Conservation (phyloP, 1,284 basidiomycete genomes). For the Malassezia brasiliensis region DNA sequence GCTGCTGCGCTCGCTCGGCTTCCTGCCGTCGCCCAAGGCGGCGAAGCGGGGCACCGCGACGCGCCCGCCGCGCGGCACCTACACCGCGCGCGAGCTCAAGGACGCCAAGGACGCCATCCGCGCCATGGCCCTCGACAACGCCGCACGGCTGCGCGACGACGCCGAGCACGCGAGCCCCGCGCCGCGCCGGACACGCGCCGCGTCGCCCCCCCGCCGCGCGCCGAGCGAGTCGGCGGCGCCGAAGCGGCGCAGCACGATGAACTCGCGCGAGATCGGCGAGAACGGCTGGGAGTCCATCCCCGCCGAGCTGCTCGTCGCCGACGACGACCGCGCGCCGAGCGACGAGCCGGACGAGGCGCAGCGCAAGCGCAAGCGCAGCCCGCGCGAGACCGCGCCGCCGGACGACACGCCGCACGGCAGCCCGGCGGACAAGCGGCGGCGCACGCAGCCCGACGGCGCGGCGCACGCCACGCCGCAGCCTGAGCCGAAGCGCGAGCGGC, state of each 20-base stretch:
- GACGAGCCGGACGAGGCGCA: slow-evolving; percentile 19
- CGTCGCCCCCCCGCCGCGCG: not conserved
- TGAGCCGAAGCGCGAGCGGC: not conserved
- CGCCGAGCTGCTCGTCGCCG: slow-evolving; percentile 50
- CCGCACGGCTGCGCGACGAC: slow-evolving; percentile 27
- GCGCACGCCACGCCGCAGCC: not conserved
- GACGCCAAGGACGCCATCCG: slow-evolving; percentile 44
- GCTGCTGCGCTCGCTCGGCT: slow-evolving; percentile 36
- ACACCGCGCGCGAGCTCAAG: slow-evolving; percentile 29
- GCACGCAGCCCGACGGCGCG: slow-evolving; percentile 17
- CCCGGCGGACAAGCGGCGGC: slow-evolving; percentile 27
- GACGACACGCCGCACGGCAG: slow-evolving; percentile 16
- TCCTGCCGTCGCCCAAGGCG: slow-evolving; percentile 25
- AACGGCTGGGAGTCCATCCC: slow-evolving; percentile 69
- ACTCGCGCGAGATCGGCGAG: slow-evolving; percentile 85
- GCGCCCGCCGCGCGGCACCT: slow-evolving; percentile 12
- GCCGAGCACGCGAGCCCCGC: not conserved
- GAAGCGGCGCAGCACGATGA: slow-evolving; percentile 65
- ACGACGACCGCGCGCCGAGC: slow-evolving; percentile 32
- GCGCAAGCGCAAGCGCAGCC: slow-evolving; percentile 17
- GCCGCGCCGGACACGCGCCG: slow-evolving; percentile 5
- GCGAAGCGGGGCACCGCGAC: slow-evolving; percentile 28
- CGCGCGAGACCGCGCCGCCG: slow-evolving; percentile 10
- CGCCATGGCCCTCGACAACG: slow-evolving; percentile 36
- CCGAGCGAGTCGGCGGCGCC: not conserved